Conservation (phyloP, 2,329 filamentous ascomycete species). For the Paracoccidioides brasiliensis region DNA sequence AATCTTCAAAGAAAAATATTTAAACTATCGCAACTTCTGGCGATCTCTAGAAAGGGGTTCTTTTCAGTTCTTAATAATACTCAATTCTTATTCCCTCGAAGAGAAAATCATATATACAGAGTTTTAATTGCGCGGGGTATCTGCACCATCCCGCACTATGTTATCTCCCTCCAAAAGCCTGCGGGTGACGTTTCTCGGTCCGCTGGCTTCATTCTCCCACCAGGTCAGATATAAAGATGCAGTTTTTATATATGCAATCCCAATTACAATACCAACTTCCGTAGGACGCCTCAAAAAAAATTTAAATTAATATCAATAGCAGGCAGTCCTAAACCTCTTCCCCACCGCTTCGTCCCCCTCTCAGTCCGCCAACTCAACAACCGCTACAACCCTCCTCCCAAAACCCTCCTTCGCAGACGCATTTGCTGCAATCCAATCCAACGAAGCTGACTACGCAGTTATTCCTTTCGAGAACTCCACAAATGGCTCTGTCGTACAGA, state of each 20-base stretch:
- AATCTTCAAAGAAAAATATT: not conserved
- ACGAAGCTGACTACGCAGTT: constrained; percentile 56
- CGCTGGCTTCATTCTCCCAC: constrained; percentile 54
- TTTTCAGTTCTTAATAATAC: not conserved
- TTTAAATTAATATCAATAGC: constrained; percentile 10
- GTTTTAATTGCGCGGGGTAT: not conserved
- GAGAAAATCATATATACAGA: not conserved
- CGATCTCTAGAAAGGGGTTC: not conserved
- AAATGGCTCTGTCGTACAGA: constrained; percentile 83
- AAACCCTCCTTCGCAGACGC: constrained; percentile 45
- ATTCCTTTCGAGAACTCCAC: constrained; percentile 94
- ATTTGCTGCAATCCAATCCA: constrained; percentile 62
- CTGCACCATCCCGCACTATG: not conserved
- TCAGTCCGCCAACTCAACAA: not conserved
- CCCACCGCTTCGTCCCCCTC: constrained; percentile 10
- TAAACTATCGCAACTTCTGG: not conserved
- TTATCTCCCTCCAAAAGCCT: constrained; percentile 8
- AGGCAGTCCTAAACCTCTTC: constrained; percentile 44
- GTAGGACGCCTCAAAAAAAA: not conserved
- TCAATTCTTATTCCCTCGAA: not conserved
- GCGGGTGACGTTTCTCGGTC: constrained; percentile 46
- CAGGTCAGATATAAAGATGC: constrained; percentile 38
- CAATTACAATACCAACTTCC: not conserved
- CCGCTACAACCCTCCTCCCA: constrained; percentile 20
- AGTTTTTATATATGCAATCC: not conserved